These are phyloP conservation scores for Talaromyces sp. DNA, from an alignment of 2,329 filamentous ascomycete genomes.

Conservation along the genomic window DNA sequence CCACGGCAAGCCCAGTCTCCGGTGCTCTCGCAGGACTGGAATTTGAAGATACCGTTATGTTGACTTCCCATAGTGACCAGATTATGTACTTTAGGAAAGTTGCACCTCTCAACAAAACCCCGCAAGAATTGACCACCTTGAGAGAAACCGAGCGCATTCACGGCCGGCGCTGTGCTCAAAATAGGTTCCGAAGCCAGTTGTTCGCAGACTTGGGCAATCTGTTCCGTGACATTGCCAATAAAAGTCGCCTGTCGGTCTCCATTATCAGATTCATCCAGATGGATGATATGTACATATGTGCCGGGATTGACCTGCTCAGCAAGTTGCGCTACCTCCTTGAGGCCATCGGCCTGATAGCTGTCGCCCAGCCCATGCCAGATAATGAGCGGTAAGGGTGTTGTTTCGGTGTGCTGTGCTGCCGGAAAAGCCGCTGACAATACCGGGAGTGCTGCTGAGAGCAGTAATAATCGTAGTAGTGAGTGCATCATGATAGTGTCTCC, in stretches of 20 bases:
- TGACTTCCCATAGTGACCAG: constrained; percentile 86
- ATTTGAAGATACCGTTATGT: constrained; percentile 86
- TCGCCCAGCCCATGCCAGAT: constrained; percentile 85
- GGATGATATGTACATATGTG: constrained; percentile 78
- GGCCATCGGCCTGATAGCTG: constrained; percentile 68
- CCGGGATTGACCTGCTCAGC: constrained; percentile 71
- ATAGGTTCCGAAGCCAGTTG: constrained; percentile 72
- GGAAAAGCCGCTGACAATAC: constrained; percentile 20
- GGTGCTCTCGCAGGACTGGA: constrained; percentile 63
- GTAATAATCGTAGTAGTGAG: background rate
- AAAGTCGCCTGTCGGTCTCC: constrained; percentile 80
- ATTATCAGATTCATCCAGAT: constrained; percentile 61
- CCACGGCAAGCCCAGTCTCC: constrained; percentile 77
- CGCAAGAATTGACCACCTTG: constrained; percentile 97
- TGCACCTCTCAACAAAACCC: constrained; percentile 84
- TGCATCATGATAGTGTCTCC: background rate
- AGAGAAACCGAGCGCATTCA: constrained; percentile 91
- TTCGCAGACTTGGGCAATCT: constrained; percentile 73
- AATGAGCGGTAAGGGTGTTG: constrained; percentile 70
- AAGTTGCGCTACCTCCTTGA: constrained; percentile 67
- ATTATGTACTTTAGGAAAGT: constrained; percentile 66
- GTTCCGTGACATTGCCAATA: constrained; percentile 80
- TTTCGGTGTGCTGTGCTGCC: constrained; percentile 22
- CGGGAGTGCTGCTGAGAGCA: constrained; percentile 18
- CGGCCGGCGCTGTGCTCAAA: constrained; percentile 72